These are phyloP conservation scores for Tremella yokohamensis DNA, from an alignment of 768 basidiomycete genomes.

Conservation along the genomic window DNA sequence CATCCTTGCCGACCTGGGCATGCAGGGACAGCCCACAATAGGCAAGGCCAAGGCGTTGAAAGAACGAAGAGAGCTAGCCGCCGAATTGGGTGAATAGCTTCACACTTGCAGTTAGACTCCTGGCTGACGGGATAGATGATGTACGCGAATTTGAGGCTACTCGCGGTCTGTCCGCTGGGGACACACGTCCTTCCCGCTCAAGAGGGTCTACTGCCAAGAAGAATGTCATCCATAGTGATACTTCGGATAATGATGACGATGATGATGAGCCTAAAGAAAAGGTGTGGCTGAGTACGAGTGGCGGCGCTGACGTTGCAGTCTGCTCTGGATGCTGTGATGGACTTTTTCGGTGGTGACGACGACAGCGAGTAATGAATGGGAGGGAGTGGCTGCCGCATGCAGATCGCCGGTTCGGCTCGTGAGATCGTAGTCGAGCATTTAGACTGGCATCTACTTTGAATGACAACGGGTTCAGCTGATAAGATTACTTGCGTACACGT, in stretches of 20 bases:
- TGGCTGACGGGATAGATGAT: slow-evolving; percentile 29
- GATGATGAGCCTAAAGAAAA: slow-evolving; percentile 10
- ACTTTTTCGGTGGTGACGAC: slow-evolving; percentile 28
- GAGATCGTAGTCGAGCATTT: too few relatives aligned
- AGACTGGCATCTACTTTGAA: too few relatives aligned
- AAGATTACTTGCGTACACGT: too few relatives aligned
- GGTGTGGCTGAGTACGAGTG: slow-evolving; percentile 4
- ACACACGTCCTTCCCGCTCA: slow-evolving; percentile 4
- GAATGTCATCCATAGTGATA: slow-evolving; percentile 4
- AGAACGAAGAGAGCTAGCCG: slow-evolving; percentile 67
- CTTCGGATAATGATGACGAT: slow-evolving; percentile 8
- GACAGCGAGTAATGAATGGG: slow-evolving; percentile 9
- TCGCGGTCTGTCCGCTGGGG: slow-evolving; percentile 26
- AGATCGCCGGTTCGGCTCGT: too few relatives aligned
- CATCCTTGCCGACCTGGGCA: slow-evolving; percentile 57
- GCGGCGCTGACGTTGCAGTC: slow-evolving; percentile 16
- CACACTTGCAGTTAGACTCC: neutral
- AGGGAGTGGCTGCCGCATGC: too few relatives aligned
- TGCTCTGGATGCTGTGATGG: slow-evolving; percentile 29
- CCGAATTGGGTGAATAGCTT: slow-evolving; percentile 66
- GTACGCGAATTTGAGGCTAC: slow-evolving; percentile 38
- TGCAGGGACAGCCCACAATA: slow-evolving; percentile 70
- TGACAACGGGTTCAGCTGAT: too few relatives aligned
- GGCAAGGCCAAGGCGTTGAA: slow-evolving; percentile 77
- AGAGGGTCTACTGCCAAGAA: neutral